Percentiles rank a stretch among this genome's conserved stretches.
These are phyloP conservation scores for Candida xiaguanensis DNA, from an alignment of 805 yeast genomes.

Conservation along the genomic window DNA sequence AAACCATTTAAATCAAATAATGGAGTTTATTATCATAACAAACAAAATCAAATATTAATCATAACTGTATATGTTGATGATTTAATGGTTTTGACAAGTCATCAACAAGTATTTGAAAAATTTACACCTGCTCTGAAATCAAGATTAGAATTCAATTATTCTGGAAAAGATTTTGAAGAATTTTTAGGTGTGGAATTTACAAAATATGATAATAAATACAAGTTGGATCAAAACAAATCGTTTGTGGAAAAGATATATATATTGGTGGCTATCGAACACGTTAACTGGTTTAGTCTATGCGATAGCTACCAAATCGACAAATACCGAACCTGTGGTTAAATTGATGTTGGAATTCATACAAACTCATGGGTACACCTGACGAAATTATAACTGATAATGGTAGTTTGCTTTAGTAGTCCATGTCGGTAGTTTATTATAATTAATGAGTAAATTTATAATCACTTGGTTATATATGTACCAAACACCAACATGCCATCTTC, in stretches of 20 bases:
- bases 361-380: background rate
- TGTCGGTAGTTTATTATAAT: no score
- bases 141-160: background rate
- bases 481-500: no score
- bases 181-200: background rate
- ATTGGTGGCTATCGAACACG: conserved; percentile 2
- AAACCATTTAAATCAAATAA: no score
- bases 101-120: background rate
- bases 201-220: background rate
- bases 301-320: background rate
- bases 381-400: conserved; percentile 2
- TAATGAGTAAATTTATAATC: no score
- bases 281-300: conserved; percentile 1
- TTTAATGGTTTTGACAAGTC: background rate
- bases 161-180: background rate
- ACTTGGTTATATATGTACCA: no score
- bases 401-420: background rate
- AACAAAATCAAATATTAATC: no score
- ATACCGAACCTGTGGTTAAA: background rate
- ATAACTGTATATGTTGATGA: background rate
- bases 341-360: background rate
- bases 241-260: background rate
- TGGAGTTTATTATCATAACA: no score
- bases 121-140: background rate
- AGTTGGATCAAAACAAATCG: background rate